Conservation (phyloP, 202 grass and related monocot species). For the Dendrocalamus latiflorus region DNA sequence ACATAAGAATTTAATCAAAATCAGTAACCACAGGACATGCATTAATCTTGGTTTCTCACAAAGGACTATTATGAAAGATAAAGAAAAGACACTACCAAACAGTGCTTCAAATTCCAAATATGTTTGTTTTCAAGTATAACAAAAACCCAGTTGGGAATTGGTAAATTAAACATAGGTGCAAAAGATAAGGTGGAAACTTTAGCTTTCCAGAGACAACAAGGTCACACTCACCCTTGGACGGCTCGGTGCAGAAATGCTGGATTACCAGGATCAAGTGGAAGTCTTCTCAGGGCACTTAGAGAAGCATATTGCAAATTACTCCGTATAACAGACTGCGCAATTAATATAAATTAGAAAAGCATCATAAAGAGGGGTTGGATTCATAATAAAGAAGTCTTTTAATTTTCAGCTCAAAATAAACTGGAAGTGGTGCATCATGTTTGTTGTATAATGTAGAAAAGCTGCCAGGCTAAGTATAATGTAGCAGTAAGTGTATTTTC, state of each 20-base stretch:
- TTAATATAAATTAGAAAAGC: background rate
- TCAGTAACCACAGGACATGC: background rate
- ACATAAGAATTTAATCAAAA: constrained; percentile 3
- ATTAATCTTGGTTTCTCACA: constrained; percentile 1
- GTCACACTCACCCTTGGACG: constrained; percentile 70
- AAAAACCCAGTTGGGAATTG: constrained; percentile 12
- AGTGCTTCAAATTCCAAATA: background rate
- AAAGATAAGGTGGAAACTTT: constrained; percentile 22
- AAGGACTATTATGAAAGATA: background rate
- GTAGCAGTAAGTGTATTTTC: background rate
- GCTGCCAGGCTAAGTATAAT: background rate
- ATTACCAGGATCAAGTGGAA: constrained; percentile 95
- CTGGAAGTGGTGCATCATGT: background rate
- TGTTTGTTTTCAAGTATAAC: background rate
- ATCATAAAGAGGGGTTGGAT: background rate
- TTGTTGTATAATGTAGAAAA: background rate
- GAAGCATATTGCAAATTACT: constrained; percentile 94
- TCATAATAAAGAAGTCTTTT: background rate
- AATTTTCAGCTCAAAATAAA: constrained; percentile 14
- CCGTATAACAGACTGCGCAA: constrained; percentile 69
- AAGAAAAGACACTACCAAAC: constrained; percentile 2
- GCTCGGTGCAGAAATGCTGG: constrained; percentile 94
- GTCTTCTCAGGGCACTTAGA: constrained; percentile 93
- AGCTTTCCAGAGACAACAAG: constrained; percentile 31
- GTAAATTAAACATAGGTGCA: constrained; percentile 12